phyloP scores from a whole-genome alignment of 2,329 filamentous ascomycete genomes.

The Phyllosticta citribraziliensis region DNA sequence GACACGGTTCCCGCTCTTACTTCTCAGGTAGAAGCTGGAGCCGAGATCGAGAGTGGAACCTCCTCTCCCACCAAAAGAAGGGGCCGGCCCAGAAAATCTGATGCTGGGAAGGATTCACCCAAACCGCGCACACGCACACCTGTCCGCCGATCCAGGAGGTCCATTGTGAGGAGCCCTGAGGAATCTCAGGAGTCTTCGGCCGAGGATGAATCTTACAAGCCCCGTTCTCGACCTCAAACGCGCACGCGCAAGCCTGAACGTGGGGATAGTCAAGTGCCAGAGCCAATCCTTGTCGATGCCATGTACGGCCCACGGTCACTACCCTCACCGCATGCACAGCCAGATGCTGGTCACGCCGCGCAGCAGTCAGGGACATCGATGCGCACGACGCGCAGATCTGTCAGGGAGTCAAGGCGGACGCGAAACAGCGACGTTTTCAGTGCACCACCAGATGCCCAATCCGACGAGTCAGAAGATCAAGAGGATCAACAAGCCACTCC shows the following conservation, averaged over 20 bases:
- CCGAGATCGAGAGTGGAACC: not conserved
- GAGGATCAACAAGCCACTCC: not conserved
- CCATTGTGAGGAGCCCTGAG: slow-evolving; percentile 1
- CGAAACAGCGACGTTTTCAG: not conserved
- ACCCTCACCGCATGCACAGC: not conserved
- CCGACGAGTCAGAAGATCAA: not conserved
- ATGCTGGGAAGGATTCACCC: not conserved
- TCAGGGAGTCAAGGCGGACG: not conserved
- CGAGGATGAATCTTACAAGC: slow-evolving; percentile 1
- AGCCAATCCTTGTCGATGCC: not conserved
- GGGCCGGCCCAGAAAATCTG: not conserved
- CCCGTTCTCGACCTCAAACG: not conserved
- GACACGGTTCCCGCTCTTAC: not conserved
- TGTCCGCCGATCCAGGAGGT: slow-evolving; percentile 8
- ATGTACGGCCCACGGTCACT: slow-evolving; percentile 6
- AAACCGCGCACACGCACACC: slow-evolving; percentile 23
- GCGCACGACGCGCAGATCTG: not conserved
- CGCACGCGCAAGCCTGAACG: not conserved
- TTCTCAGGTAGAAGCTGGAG: not conserved
- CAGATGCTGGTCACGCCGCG: not conserved
- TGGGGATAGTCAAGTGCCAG: not conserved
- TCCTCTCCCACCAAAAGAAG: slow-evolving; percentile 18
- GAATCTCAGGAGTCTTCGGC: slow-evolving; percentile 1
- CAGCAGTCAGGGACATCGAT: not conserved
- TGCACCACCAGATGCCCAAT: not conserved